A percentile compares a stretch with the other conserved stretches of the same genome.
Conservation (phyloP, 345 rosid species). For the Eucalyptus tenuipes region DNA sequence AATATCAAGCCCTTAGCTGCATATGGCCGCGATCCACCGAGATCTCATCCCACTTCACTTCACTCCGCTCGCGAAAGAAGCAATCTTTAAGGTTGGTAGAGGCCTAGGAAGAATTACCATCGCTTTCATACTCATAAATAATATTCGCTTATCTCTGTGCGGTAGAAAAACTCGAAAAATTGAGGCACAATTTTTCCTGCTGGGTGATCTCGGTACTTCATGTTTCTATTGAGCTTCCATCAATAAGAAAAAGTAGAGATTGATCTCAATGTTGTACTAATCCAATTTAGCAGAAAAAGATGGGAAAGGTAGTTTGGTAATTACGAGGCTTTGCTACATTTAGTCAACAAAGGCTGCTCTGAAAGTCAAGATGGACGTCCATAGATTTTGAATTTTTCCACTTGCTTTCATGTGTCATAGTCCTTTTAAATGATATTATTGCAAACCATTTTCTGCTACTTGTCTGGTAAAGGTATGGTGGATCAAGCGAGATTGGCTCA, state of each 20-base stretch:
- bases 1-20: neutral
- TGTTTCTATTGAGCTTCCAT: neutral
- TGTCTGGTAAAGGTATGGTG: neutral
- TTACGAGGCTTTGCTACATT: neutral
- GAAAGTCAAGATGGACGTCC: neutral
- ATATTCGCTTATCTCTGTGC: too few species aligned
- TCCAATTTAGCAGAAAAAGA: neutral
- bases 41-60: neutral
- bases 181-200: neutral
- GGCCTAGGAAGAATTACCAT: neutral
- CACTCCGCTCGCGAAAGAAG: too few species aligned
- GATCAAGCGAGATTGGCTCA: neutral
- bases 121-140: neutral
- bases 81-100: neutral
- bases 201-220: neutral
- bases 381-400: neutral
- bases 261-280: neutral
- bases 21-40: neutral
- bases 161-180: neutral
- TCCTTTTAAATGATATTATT: neutral
- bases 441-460: neutral
- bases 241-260: neutral
- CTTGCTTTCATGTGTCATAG: neutral
- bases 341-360: neutral
- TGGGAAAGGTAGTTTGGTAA: neutral